Base-by-base conservation (phyloP, 1,139 yeast genomes). In the Protomyces pachydermus region DNA sequence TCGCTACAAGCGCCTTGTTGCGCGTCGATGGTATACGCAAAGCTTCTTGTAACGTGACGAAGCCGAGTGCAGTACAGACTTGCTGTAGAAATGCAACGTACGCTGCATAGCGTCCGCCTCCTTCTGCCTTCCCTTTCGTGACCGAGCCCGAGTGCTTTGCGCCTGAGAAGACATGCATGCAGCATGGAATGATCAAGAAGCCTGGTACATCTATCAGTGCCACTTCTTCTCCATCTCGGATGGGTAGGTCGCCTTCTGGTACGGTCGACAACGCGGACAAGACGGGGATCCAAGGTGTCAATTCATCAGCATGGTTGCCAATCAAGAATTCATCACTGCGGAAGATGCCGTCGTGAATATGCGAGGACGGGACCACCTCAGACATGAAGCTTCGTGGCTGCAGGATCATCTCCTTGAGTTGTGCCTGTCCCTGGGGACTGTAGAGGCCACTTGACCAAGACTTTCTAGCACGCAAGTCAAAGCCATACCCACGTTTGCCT, bases 271-370 rank as follows among this genome's bases (percentile, higher is more conserved):
- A 10, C 3, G 65, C 60, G 5, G 65, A 61, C 18, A 93, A 77
- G 12, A 93, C 76, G 1, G 98, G 98, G 35, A 91, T 85, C 97
- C 98, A 93, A 69, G 96, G 88, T 0, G 98, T 91, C 66, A 93
- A 79, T 73, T 93, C 98, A 73, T 93, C 98, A 0, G 96, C 88
- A 72, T 93, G 98, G 72, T 93, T 93, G 0, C 98, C 98, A 61
- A 93, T 91, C 51, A 91, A 76, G 71, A 93, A 93, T 0, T 96
- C 86, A 69, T 86, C 82, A 32, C 76, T 73, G 0, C 88, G 85
- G 67, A 87, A 86, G 53, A 84, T 86, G 0, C 87, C 85, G 10
- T 65, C 32, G 85, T 81, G 67, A 25, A 68, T 53, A 25, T 42
- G 38, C 14, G 25, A 32, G 5, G 18, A n/a, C 4, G 42, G 5